Base-by-base conservation (phyloP, 768 basidiomycete genomes). In the Kwoniella dendrophila region DNA sequence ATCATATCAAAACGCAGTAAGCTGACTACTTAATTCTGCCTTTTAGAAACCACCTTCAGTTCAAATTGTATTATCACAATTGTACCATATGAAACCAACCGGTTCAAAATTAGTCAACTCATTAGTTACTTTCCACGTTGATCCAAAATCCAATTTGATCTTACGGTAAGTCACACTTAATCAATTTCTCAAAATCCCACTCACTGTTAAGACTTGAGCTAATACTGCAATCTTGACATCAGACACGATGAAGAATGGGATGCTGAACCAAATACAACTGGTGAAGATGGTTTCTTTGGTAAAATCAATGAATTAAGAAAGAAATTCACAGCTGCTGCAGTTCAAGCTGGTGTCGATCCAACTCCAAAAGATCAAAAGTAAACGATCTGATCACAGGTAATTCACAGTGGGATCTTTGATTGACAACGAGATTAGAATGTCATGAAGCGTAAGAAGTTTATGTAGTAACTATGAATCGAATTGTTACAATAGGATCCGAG, bases 201-300 rank as follows among this genome's bases (percentile, higher is more conserved):
- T 53, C 34, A 38, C 32, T 29, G 14, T 36, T 27, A 10, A 14
- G 49, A 26, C 27, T 18, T 27, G 2, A 11, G 49, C 16, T 18
- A 29, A 27, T 52, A 22, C 29, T 32, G 3, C n/a, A 11, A 30
- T 6, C 20, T 11, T 49, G 26, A 26, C 16, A 26, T 30, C 51
- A 72, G 67, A 20, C 70, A 72, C 63, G 72, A 72, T 22, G 69
- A 72, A 50, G 70, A 78, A 53, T 78, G 76, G 76, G 72, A 71
- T 32, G 74, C 67, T 36, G 70, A 76, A 68, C 59, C 65, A 26
- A 75, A 78, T 66, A 64, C 74, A 3, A 70, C 68, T 14, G 61
- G 67, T 5, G 67, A 68, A 27, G 74, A 74, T 38, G 76, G 76
- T 5, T 76, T 78, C 73, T 70, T 76, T 27, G 76, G 76, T 14